phyloP scores from a whole-genome alignment of 2,329 filamentous ascomycete genomes.

The Venturia carpophila region DNA sequence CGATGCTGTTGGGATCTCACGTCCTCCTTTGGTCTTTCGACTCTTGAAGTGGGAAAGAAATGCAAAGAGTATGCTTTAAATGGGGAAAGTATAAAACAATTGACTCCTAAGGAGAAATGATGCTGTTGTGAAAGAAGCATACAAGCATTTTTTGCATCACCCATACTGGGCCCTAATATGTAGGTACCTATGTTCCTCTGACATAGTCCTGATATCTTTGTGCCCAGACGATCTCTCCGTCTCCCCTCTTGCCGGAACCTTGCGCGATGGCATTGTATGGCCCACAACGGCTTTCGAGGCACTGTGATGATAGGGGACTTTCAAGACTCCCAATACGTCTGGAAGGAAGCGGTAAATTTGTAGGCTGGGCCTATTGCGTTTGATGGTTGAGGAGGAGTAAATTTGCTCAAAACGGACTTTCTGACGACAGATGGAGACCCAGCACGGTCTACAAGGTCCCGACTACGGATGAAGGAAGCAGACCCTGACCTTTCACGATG shows the following conservation, averaged over 20 bases:
- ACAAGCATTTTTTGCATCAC: neutral
- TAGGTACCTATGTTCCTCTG: neutral
- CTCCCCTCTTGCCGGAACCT: neutral
- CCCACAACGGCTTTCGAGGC: conserved; percentile 6
- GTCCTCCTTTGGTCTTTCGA: neutral
- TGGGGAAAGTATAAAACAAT: too few relatives aligned
- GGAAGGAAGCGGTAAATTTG: neutral
- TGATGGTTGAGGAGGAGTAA: neutral
- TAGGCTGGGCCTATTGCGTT: neutral
- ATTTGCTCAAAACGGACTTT: neutral
- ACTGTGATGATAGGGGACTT: neutral
- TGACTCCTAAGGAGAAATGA: neutral
- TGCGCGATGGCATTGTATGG: neutral
- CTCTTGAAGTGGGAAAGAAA: neutral
- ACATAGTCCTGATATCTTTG: conserved; percentile 1
- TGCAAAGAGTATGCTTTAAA: neutral
- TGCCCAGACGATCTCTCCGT: neutral
- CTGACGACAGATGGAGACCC: neutral
- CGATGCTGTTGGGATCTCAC: neutral
- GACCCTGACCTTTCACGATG: neutral
- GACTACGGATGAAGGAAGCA: neutral
- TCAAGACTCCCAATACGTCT: neutral
- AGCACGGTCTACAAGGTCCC: neutral
- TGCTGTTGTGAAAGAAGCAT: neutral
- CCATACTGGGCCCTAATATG: neutral